Percentiles rank a stretch among this genome's conserved stretches.
These are phyloP conservation scores for Chaetomium fimeti DNA, from an alignment of 495 filamentous ascomycete genomes.

Conservation along the genomic window DNA sequence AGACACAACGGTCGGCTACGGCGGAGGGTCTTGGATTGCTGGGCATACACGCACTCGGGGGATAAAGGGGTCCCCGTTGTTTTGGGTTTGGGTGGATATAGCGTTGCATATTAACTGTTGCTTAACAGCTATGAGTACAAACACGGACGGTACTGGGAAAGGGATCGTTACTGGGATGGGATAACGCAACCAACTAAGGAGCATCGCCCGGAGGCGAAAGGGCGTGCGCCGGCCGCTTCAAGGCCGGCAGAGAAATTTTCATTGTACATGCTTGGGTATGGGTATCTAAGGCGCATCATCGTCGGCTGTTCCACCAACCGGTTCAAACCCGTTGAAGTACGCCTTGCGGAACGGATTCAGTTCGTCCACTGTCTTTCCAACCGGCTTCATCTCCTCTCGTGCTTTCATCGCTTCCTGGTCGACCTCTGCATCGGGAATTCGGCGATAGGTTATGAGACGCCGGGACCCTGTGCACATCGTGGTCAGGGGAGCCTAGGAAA, in stretches of 20 bases:
- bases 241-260: constrained; percentile 22
- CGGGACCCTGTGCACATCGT: constrained; percentile 64
- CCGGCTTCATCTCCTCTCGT: constrained; percentile 36
- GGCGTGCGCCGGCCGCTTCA: not conserved
- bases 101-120: constrained; percentile 12
- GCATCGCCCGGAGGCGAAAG: not conserved
- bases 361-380: constrained; percentile 63
- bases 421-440: constrained; percentile 62
- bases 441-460: constrained; percentile 78
- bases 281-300: constrained; percentile 31
- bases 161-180: not conserved
- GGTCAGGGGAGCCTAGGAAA: not conserved
- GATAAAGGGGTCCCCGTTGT: not conserved
- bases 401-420: constrained; percentile 38
- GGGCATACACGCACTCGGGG: not conserved
- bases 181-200: not conserved
- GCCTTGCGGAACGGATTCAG: constrained; percentile 76
- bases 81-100: constrained; percentile 17
- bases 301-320: constrained; percentile 8
- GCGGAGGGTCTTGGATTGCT: not conserved
- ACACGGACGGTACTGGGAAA: not conserved
- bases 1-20: constrained; percentile 32
- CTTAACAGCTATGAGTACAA: constrained; percentile 5
- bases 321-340: constrained; percentile 51
- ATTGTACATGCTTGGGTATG: constrained; percentile 29